phyloP scores from a whole-genome alignment of 495 filamentous ascomycete species.

The Extremus antarcticus region DNA sequence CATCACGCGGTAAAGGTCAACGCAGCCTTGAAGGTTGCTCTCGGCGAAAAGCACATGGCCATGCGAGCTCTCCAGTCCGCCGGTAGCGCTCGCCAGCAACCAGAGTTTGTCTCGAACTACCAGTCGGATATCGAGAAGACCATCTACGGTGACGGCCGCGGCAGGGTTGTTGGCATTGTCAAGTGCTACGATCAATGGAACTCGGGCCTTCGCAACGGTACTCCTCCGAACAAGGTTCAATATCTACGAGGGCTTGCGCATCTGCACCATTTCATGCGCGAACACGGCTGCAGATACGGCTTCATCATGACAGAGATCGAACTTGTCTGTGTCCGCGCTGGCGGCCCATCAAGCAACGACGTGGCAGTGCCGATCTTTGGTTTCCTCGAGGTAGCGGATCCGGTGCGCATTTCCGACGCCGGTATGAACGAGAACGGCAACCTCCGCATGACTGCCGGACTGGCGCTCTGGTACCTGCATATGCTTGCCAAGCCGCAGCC shows the following conservation, averaged over 20 bases:
- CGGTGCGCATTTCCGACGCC: constrained; percentile 42
- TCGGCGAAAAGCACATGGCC: constrained; percentile 47
- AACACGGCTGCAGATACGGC: constrained; percentile 82
- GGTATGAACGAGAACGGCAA: constrained; percentile 27
- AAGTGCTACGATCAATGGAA: constrained; percentile 90
- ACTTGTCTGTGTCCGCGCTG: constrained; percentile 67
- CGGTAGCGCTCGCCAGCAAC: constrained; percentile 30
- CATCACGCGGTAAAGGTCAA: constrained; percentile 72
- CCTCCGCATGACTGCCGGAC: constrained; percentile 53
- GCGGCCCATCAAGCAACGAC: constrained; percentile 19
- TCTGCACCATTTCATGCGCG: constrained; percentile 79
- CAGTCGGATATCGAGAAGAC: constrained; percentile 60
- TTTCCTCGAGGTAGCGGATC: constrained; percentile 61
- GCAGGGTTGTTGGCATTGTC: constrained; percentile 75
- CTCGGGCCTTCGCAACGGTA: constrained; percentile 78
- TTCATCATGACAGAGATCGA: constrained; percentile 95
- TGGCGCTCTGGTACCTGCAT: constrained; percentile 67
- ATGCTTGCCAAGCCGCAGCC: constrained; percentile 73
- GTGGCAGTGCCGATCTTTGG: constrained; percentile 63
- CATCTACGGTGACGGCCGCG: constrained; percentile 58
- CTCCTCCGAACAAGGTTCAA: constrained; percentile 65
- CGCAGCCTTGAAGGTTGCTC: constrained; percentile 58
- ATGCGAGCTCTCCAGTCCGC: constrained; percentile 32
- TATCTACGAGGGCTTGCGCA: constrained; percentile 77
- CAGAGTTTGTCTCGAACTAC: constrained; percentile 59